These are phyloP conservation scores for Hysterium pulicare DNA, from an alignment of 2,329 filamentous ascomycete genomes.

Conservation along the genomic window DNA sequence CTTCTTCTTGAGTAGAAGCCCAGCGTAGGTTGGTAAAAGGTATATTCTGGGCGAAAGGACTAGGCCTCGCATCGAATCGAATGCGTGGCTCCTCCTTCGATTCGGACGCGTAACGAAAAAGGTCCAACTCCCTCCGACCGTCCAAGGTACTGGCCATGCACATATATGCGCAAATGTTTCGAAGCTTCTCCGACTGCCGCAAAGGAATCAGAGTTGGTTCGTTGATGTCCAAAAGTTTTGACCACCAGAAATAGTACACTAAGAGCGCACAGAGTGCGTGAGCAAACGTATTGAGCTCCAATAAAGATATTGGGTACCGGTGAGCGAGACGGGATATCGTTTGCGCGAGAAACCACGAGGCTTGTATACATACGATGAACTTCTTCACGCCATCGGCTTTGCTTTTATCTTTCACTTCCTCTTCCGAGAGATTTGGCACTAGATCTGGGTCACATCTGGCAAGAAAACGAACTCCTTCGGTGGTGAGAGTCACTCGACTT, in stretches of 20 bases:
- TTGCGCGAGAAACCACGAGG: slow-evolving; percentile 20
- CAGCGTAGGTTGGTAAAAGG: too few species aligned
- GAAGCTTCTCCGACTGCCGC: slow-evolving; percentile 10
- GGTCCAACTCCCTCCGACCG: background rate
- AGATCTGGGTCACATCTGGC: slow-evolving; percentile 2
- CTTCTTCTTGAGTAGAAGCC: too few species aligned
- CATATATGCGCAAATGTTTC: background rate
- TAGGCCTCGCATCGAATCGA: too few species aligned
- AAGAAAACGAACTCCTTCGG: slow-evolving; percentile 4
- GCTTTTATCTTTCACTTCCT: slow-evolving; percentile 5
- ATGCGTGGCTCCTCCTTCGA: too few species aligned
- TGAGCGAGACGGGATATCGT: slow-evolving; percentile 8
- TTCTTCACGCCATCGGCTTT: slow-evolving; percentile 10
- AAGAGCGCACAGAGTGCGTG: slow-evolving; percentile 20
- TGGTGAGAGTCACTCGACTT: slow-evolving; percentile 5
- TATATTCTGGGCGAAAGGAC: too few species aligned
- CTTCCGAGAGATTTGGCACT: slow-evolving; percentile 1
- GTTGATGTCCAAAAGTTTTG: slow-evolving; percentile 15
- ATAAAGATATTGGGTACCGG: slow-evolving; percentile 44
- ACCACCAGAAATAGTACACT: slow-evolving; percentile 22
- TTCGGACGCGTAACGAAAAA: too few species aligned
- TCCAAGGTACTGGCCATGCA: background rate
- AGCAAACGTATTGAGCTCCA: slow-evolving; percentile 60
- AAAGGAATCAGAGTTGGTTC: slow-evolving; percentile 7
- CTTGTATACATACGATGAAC: slow-evolving; percentile 11